Evolutionary conservation across 208 protist species (phyloP).

Genomic region (Acanthamoeba royreba): DNA sequence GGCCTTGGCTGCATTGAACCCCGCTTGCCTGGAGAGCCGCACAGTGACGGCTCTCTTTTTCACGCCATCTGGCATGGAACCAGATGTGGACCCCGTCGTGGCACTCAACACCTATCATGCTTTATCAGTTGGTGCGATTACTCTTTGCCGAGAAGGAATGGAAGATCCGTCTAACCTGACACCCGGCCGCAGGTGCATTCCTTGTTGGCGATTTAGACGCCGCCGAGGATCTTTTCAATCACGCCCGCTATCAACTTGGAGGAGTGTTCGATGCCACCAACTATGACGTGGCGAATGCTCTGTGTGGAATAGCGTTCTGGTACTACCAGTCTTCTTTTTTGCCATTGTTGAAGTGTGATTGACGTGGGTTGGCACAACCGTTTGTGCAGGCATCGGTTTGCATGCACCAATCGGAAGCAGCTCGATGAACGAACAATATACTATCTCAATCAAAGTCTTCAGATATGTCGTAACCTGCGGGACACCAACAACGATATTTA

Average conservation of each 20-base stretch:
- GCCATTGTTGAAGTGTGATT: background rate
- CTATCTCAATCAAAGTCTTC: background rate
- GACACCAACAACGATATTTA: background rate
- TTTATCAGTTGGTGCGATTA: background rate
- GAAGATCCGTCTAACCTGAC: background rate
- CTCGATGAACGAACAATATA: constrained; percentile 4
- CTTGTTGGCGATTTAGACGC: background rate
- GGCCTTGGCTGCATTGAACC: background rate
- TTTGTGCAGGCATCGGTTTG: background rate
- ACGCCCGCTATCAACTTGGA: background rate
- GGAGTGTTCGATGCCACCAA: background rate
- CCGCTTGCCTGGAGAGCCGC: background rate
- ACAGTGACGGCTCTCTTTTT: background rate
- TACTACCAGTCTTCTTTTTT: background rate
- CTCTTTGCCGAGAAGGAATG: background rate
- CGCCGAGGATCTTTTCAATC: background rate
- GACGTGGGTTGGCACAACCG: background rate
- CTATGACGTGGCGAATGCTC: background rate
- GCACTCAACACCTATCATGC: background rate
- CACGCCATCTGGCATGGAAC: background rate
- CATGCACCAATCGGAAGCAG: background rate
- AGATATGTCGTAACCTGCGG: background rate
- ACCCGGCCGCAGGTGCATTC: background rate
- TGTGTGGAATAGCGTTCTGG: background rate
- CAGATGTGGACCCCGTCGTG: background rate